Percentiles rank a stretch among this genome's conserved stretches.
phyloP scores from a whole-genome alignment of 805 yeast genomes.

The Starmerella sirachaensis region DNA sequence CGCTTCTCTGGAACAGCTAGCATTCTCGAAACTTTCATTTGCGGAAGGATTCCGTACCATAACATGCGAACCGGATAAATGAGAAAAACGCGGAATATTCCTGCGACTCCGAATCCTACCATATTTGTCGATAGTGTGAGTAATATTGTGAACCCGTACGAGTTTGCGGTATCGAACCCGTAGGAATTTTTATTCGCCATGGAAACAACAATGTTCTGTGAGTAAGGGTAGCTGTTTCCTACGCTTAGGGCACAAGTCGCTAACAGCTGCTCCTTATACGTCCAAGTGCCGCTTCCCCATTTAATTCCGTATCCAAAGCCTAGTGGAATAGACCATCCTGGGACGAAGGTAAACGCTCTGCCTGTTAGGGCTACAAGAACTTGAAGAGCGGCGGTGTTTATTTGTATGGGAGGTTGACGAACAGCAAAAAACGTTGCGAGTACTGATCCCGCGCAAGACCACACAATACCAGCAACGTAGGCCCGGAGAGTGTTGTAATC shows the following conservation, averaged over 20 bases:
- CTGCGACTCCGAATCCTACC: constrained; percentile 57
- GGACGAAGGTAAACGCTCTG: constrained; percentile 27
- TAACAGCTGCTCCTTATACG: constrained; percentile 18
- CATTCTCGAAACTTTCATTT: constrained; percentile 39
- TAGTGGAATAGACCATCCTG: constrained; percentile 7
- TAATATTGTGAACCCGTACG: constrained; percentile 38
- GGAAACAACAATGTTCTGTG: background rate
- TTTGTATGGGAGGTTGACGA: constrained; percentile 42
- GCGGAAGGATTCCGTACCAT: constrained; percentile 44
- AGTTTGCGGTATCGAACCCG: background rate
- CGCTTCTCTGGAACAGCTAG: constrained; percentile 23
- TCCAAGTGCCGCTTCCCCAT: constrained; percentile 51
- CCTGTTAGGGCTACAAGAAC: constrained; percentile 52
- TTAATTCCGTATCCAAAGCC: constrained; percentile 2
- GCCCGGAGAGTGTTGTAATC: constrained; percentile 40
- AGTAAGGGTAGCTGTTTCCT: constrained; percentile 13
- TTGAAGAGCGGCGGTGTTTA: constrained; percentile 43
- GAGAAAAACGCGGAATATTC: constrained; percentile 46
- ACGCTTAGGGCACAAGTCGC: constrained; percentile 18
- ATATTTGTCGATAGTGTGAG: constrained; percentile 45
- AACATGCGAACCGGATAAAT: constrained; percentile 41
- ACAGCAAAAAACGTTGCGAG: constrained; percentile 34
- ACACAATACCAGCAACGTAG: constrained; percentile 38
- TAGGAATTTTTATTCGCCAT: constrained; percentile 5
- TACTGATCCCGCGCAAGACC: constrained; percentile 40